Percentiles rank a stretch among this genome's conserved stretches.
Conservation (phyloP, 2,329 filamentous ascomycete species). For the Erysiphe neolycopersici region DNA sequence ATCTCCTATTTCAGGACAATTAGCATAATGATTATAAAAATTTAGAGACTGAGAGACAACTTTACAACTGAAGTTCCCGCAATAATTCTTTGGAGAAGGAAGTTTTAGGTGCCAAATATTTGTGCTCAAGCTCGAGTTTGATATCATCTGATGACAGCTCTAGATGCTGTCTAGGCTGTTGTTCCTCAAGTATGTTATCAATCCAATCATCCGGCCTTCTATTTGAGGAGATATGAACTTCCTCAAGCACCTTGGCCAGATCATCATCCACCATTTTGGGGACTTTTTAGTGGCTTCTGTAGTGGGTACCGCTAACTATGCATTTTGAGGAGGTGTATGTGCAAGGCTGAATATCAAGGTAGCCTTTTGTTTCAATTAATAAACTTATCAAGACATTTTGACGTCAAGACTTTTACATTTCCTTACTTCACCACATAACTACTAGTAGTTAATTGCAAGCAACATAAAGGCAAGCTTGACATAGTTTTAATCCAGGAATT, state of each 20-base stretch:
- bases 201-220: conserved; percentile 18
- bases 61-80: conserved; percentile 56
- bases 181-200: conserved; percentile 30
- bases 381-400: too few species aligned
- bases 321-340: too few species aligned
- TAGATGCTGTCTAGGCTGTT: conserved; percentile 22
- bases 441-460: too few species aligned
- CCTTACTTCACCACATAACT: too few species aligned
- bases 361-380: too few species aligned
- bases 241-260: conserved; percentile 23
- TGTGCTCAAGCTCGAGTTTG: conserved; percentile 43
- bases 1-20: conserved; percentile 22
- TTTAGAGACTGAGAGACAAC: background rate
- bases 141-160: conserved; percentile 31
- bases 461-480: too few species aligned
- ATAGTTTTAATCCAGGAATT: too few species aligned
- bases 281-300: too few species aligned
- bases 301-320: too few species aligned
- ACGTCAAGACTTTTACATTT: too few species aligned
- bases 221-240: conserved; percentile 18
- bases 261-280: conserved; percentile 8
- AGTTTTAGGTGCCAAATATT: conserved; percentile 54
- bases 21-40: background rate
- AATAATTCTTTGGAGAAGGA: conserved; percentile 69
- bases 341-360: too few species aligned